phyloP scores from a whole-genome alignment of 192 early-diverging fungal species.

The Rhizophlyctis rosea region DNA sequence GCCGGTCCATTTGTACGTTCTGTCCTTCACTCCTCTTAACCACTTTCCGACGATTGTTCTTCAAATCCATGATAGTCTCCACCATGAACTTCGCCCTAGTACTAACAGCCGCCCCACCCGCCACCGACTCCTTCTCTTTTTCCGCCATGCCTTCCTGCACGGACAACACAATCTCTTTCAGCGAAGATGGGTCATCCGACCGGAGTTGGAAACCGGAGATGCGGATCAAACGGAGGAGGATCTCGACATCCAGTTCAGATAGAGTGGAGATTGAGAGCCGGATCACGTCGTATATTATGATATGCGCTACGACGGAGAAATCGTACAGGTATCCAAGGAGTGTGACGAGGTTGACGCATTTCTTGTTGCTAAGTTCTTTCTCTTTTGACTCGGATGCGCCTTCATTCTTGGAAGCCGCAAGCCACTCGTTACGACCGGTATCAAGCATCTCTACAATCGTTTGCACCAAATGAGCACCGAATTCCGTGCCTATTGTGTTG shows the following conservation, averaged over 20 bases:
- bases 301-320: slow-evolving; percentile 70
- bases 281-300: slow-evolving; percentile 86
- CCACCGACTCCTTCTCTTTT: slow-evolving; percentile 42
- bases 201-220: slow-evolving; percentile 81
- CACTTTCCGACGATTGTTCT: slow-evolving; percentile 81
- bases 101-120: slow-evolving; percentile 37
- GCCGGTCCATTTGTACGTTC: slow-evolving; percentile 60
- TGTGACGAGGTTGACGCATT: slow-evolving; percentile 76
- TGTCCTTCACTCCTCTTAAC: slow-evolving; percentile 48
- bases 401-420: slow-evolving; percentile 1
- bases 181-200: slow-evolving; percentile 82
- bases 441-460: slow-evolving; percentile 71
- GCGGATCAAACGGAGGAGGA: slow-evolving; percentile 77
- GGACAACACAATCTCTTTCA: slow-evolving; percentile 86
- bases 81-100: slow-evolving; percentile 87
- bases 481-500: slow-evolving; percentile 80
- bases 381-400: slow-evolving; percentile 10
- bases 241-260: slow-evolving; percentile 82
- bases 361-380: slow-evolving; percentile 60
- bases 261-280: slow-evolving; percentile 65
- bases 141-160: slow-evolving; percentile 54
- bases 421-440: slow-evolving; percentile 38
- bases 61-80: slow-evolving; percentile 88
- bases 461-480: slow-evolving; percentile 78
- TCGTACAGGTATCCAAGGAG: slow-evolving; percentile 85